Conservation (phyloP, 2,329 filamentous ascomycete genomes). For the Scortechinia acanthostroma region DNA sequence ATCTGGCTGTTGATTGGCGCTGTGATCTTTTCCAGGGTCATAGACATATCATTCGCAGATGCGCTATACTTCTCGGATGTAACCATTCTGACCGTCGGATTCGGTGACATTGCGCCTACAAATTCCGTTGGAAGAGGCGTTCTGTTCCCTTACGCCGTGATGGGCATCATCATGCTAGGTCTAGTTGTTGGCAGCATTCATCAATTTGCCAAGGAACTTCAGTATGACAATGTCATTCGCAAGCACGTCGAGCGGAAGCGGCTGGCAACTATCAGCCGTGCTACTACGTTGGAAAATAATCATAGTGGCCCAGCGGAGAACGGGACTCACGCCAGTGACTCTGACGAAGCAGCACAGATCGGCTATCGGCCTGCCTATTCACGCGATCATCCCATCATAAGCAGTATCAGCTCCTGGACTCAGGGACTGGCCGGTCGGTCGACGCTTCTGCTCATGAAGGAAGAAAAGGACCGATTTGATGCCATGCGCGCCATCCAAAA, state of each 20-base stretch:
- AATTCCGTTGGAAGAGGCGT: conserved; percentile 46
- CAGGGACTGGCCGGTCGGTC: conserved; percentile 11
- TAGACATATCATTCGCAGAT: conserved; percentile 51
- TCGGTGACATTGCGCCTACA: conserved; percentile 50
- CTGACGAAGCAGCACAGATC: conserved; percentile 6
- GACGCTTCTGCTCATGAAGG: conserved; percentile 43
- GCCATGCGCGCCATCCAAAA: conserved; percentile 60
- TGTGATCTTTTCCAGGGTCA: conserved; percentile 48
- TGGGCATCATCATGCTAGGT: conserved; percentile 64
- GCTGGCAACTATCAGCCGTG: conserved; percentile 40
- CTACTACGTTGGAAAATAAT: conserved; percentile 41
- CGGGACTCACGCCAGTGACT: conserved; percentile 6
- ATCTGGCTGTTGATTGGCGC: conserved; percentile 62
- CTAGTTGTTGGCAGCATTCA: conserved; percentile 60
- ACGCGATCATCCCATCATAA: not conserved
- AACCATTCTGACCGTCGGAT: conserved; percentile 52
- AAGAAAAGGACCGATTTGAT: conserved; percentile 52
- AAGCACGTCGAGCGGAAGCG: conserved; percentile 47
- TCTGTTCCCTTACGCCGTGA: conserved; percentile 60
- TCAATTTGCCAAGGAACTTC: conserved; percentile 49
- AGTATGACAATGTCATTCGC: conserved; percentile 52
- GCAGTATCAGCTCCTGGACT: not conserved
- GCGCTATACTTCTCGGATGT: conserved; percentile 55
- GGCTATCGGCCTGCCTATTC: conserved; percentile 2
- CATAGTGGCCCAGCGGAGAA: conserved; percentile 28